Evolutionary conservation across 352 stramenopile species (phyloP), one percentile per base, ranked within the genome.

Genomic region (Globisporangium nodosum): DNA sequence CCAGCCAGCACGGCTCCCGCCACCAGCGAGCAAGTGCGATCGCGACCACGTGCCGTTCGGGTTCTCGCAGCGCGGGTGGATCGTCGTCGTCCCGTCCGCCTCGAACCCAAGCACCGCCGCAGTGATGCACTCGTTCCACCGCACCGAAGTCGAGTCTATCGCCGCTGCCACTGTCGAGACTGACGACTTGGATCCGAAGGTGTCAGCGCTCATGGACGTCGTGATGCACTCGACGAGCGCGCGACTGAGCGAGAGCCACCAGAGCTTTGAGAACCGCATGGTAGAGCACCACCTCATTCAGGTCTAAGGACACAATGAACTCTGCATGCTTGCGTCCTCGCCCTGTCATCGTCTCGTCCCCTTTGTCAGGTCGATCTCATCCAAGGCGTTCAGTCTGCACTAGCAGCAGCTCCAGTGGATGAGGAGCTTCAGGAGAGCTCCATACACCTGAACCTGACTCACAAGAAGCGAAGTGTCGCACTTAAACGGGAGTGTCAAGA

Each of bases 131-230:
- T 60, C 48, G 37, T 56, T 56, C 52, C 47, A 57, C 20, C 37
- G 37, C 13, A 65, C 56, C 20, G 49, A 49, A 24, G 20, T 31
- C 5, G 24, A 42, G 37, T 5, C 37, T 18, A 3, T 39, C 33
- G 12, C 2, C 16, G 12, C 8, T 15, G 35, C 35, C 11, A 15
- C 35, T 15, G 35, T 15, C 37, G 13, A 43, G 37, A 43, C 37
- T 13, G 37, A 3, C 5, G 35, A 54, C 30, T 24, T 42, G 27
- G 45, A 65, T 18, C 37, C 33, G 12, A 65, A 56, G 24, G 50
- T 65, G 35, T 55, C 48, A 13, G 59, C 52, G 39, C 52, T 65
- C 6, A 51, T 56, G 47, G 59, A 65, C 39, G 55, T 52, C 49
- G 52, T 65, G 35, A 59, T 65, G 27, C 30, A 21, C 20, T 56